Percentiles rank a stretch among this genome's conserved stretches.
These are phyloP conservation scores for Xylaria hypoxylon DNA, from an alignment of 2,329 filamentous ascomycete species.

Conservation along the genomic window DNA sequence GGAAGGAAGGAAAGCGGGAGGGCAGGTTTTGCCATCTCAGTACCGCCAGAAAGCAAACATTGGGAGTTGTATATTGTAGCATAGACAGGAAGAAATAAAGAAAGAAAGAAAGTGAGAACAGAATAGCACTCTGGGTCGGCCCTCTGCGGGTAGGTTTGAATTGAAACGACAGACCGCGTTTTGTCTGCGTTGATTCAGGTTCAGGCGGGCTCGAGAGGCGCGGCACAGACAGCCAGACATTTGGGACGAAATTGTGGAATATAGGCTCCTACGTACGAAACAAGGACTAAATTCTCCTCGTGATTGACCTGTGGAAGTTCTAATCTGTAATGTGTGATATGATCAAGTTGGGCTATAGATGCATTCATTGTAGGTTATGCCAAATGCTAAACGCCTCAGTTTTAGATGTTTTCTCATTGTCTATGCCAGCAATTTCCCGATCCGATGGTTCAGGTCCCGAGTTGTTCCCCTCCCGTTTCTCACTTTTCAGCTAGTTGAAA, in stretches of 20 bases:
- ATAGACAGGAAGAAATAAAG: constrained; percentile 16
- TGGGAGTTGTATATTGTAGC: constrained; percentile 32
- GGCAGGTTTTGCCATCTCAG: neutral
- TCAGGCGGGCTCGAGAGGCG: neutral
- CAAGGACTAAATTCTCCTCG: constrained; percentile 1
- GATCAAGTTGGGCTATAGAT: neutral
- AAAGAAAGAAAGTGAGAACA: neutral
- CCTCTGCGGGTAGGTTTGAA: neutral
- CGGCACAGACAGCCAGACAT: neutral
- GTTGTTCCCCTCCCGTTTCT: too few species aligned
- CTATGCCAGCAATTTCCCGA: too few species aligned
- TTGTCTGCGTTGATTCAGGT: neutral
- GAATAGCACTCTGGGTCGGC: neutral
- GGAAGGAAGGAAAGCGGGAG: constrained; percentile 1
- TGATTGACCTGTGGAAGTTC: neutral
- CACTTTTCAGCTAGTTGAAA: too few species aligned
- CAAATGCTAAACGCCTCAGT: too few species aligned
- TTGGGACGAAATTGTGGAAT: constrained; percentile 22
- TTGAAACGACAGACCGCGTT: neutral
- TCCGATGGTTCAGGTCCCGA: too few species aligned
- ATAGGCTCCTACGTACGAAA: constrained; percentile 11
- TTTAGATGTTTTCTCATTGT: too few species aligned
- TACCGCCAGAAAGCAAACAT: neutral
- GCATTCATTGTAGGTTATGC: neutral
- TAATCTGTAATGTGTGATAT: neutral